Base-by-base conservation (phyloP, 306 rosid genomes). In the Abrus pulchellus region DNA sequence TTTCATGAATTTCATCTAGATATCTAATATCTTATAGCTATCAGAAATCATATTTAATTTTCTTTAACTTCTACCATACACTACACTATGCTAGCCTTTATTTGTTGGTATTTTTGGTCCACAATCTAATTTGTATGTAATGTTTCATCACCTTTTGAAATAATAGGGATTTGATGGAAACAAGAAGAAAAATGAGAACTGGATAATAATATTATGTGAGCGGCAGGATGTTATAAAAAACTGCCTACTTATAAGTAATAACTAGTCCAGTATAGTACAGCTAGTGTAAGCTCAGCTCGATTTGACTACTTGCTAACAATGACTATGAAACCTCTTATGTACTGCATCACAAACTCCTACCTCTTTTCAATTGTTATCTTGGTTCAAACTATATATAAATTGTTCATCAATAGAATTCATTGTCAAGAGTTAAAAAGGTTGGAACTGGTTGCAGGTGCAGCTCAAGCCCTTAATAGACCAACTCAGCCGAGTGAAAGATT, bases 381-480 rank as follows among this genome's bases (percentile, higher is more conserved):
- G 56, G 1, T 44, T 47, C 14, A 28, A 44, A 67, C 6, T 43
- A 10, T 40, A 43, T 67, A 8, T 67, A 20, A 20, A 44, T 44
- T 67, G 38, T 43, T 68, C 33, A 45, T 45, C 40, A 20, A 45
- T 67, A 10, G 55, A 45, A 68, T 48, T 10, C 56, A 41, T 41
- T 20, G 14, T 43, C 11, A 20, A 36, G 29, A 8, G n/a, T 41
- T 66, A 43, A 66, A 43, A 66, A 14, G 8, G 6, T 7, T 14
- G n/a, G 32, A 66, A 68, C 34, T 68, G 56, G 54, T 14, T 83
- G 75, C 89, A 89, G 97, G 89, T 72, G 49, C 93, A 92, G 74
- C 94, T 90, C 53, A 92, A 90, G 84, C 97, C 94, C 80, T 82
- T 92, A 79, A 80, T 83, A 72, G 97, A 92, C 41, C 97, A 90